Conservation (phyloP, 2,329 filamentous ascomycete species). For the Fusarium pseudocircinatum region DNA sequence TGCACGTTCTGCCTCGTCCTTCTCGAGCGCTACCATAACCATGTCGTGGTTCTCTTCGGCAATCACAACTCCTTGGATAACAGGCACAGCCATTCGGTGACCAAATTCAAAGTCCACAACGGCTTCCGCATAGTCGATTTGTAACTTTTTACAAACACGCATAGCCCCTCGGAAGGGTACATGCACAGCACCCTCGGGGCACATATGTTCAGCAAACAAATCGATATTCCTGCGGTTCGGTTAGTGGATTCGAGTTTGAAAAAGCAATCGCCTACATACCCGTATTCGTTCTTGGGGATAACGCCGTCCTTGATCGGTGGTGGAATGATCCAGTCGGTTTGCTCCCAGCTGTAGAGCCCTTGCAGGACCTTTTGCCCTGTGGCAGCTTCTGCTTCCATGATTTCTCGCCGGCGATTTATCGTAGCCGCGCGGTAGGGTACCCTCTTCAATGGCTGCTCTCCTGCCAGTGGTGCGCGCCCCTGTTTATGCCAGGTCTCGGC, state of each 20-base stretch:
- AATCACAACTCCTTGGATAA: slow-evolving; percentile 90
- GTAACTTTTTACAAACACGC: slow-evolving; percentile 83
- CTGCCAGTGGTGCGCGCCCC: slow-evolving; percentile 77
- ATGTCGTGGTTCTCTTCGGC: slow-evolving; percentile 80
- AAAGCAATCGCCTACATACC: slow-evolving; percentile 51
- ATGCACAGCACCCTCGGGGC: slow-evolving; percentile 84
- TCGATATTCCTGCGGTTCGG: slow-evolving; percentile 76
- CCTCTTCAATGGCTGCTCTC: slow-evolving; percentile 80
- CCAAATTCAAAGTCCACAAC: slow-evolving; percentile 98
- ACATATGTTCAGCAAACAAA: slow-evolving; percentile 93
- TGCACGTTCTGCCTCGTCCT: slow-evolving; percentile 77
- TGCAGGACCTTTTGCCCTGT: slow-evolving; percentile 87
- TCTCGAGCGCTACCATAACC: slow-evolving; percentile 81
- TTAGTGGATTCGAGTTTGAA: slow-evolving; percentile 30
- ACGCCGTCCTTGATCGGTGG: slow-evolving; percentile 83
- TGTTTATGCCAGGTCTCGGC: slow-evolving; percentile 98
- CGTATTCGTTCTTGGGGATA: slow-evolving; percentile 94
- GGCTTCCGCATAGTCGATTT: slow-evolving; percentile 91
- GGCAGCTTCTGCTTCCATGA: slow-evolving; percentile 83
- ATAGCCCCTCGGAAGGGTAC: slow-evolving; percentile 81
- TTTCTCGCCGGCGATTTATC: slow-evolving; percentile 83
- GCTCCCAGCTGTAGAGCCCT: slow-evolving; percentile 82
- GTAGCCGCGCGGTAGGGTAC: slow-evolving; percentile 94
- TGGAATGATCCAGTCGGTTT: slow-evolving; percentile 97
- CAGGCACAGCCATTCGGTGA: slow-evolving; percentile 90